Evolutionary conservation across 148 eudicot species (phyloP).

Genomic region (Rhododendron griersonianum): DNA sequence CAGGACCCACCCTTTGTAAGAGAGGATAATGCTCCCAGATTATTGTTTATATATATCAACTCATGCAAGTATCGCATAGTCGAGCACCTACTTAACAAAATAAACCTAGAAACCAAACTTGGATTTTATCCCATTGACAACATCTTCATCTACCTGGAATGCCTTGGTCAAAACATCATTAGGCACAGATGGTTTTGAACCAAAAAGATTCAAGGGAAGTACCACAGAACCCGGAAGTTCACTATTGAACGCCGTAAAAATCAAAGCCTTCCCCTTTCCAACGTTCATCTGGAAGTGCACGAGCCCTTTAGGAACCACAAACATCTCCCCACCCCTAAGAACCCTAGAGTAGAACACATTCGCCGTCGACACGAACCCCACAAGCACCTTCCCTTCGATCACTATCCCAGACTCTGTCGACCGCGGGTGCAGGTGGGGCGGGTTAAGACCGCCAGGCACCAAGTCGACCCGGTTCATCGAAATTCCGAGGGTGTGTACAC

Average conservation of each 20-base stretch:
- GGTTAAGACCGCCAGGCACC: conserved; percentile 33
- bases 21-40: neutral
- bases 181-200: conserved; percentile 29
- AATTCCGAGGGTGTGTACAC: conserved; percentile 40
- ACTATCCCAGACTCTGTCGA: conserved; percentile 33
- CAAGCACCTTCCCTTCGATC: conserved; percentile 29
- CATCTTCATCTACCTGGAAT: conserved; percentile 26
- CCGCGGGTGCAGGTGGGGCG: conserved; percentile 45
- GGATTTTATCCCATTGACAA: conserved; percentile 25
- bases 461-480: conserved; percentile 45
- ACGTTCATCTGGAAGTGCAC: conserved; percentile 46
- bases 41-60: neutral
- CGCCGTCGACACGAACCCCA: conserved; percentile 36
- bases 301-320: conserved; percentile 41
- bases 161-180: conserved; percentile 31
- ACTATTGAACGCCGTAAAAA: conserved; percentile 42
- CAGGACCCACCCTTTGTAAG: neutral
- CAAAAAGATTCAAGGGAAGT: conserved; percentile 23
- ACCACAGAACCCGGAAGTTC: conserved; percentile 35
- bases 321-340: conserved; percentile 33
- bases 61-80: no score
- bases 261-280: conserved; percentile 26
- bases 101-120: conserved; percentile 14
- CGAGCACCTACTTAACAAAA: neutral
- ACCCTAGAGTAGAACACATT: conserved; percentile 29